Evolutionary conservation across 495 filamentous ascomycete genomes (phyloP), one percentile per base, ranked within the genome.

Genomic region (Talaromyces thailandensis): DNA sequence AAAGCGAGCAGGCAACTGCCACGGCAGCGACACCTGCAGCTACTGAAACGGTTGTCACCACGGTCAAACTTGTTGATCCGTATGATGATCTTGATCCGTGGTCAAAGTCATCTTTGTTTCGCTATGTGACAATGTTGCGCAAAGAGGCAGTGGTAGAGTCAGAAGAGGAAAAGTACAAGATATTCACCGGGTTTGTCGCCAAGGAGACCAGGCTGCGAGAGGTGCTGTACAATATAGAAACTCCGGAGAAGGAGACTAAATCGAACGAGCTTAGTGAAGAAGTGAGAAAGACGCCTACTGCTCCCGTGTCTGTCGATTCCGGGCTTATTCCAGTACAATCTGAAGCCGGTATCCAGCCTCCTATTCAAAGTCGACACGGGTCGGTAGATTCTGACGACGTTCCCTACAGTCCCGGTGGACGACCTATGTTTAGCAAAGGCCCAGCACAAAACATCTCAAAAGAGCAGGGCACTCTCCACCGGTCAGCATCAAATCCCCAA

Each of bases 181-280:
- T 82, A 28, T 83, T 83, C 59, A 81, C 74, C 3, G 72, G 75
- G 8, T 83, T 83, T 58, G 75, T 75, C 43, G 72, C 69, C 14
- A 81, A 81, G 61, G 81, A 83, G 64, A 77, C 72, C 8, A 80
- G 81, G 43, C 71, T 83, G 6, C 77, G 81, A 26, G 79, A 81
- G 51, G 74, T 83, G 28, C 66, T 83, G 2, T 82, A 82, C 62
- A 81, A 71, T 60, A 75, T 81, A 62, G 81, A 82, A 25, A 68
- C 72, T 62, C 45, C 56, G 53, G 52, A 57, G 23, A 50, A 64
- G 21, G 25, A 64, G 51, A 51, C 64, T 6, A 62, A 55, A 16
- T 57, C 51, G 68, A 56, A 28, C 62, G 50, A 31, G 6, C n/a
- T 14, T 8, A 18, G 16, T 57, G 26, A 57, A 57, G 29, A 35